Conservation (phyloP, 805 yeast species). For the Lachancea thermotolerans region DNA sequence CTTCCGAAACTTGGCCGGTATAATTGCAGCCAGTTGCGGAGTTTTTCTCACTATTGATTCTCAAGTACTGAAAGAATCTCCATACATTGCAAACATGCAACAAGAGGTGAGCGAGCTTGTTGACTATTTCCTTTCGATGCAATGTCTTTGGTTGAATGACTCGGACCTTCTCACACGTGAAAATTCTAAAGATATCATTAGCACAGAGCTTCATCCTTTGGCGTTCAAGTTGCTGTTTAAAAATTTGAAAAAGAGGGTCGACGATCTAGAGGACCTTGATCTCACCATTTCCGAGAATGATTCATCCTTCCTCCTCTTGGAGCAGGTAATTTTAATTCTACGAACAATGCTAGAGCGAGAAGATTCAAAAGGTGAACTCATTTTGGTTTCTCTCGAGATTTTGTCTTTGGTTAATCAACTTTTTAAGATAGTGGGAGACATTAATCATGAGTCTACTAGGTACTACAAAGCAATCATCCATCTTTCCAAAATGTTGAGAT, state of each 20-base stretch:
- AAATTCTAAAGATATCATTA: slow-evolving; percentile 62
- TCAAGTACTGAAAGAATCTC: slow-evolving; percentile 3
- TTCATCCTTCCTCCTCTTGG: slow-evolving; percentile 36
- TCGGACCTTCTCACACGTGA: slow-evolving; percentile 54
- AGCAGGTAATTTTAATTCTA: slow-evolving; percentile 43
- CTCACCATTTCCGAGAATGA: slow-evolving; percentile 19
- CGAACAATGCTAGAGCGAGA: slow-evolving; percentile 35
- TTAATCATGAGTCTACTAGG: slow-evolving; percentile 20
- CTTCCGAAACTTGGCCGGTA: slow-evolving; percentile 65
- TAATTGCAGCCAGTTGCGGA: slow-evolving; percentile 65
- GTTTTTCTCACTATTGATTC: slow-evolving; percentile 39
- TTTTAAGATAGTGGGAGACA: slow-evolving; percentile 21
- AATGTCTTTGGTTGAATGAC: slow-evolving; percentile 43
- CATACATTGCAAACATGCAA: slow-evolving; percentile 19
- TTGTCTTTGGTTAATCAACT: slow-evolving; percentile 31
- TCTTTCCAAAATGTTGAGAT: slow-evolving; percentile 30
- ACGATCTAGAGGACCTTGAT: slow-evolving; percentile 24
- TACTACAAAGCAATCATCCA: slow-evolving; percentile 30
- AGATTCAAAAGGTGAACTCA: slow-evolving; percentile 27
- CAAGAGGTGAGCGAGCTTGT: slow-evolving; percentile 33
- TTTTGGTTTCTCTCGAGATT: slow-evolving; percentile 31
- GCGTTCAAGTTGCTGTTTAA: slow-evolving; percentile 44
- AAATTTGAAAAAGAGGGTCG: slow-evolving; percentile 37
- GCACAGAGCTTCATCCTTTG: slow-evolving; percentile 56
- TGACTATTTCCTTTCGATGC: slow-evolving; percentile 44